phyloP scores from a whole-genome alignment of 2,329 filamentous ascomycete genomes.

The Anthostomella pinea region DNA sequence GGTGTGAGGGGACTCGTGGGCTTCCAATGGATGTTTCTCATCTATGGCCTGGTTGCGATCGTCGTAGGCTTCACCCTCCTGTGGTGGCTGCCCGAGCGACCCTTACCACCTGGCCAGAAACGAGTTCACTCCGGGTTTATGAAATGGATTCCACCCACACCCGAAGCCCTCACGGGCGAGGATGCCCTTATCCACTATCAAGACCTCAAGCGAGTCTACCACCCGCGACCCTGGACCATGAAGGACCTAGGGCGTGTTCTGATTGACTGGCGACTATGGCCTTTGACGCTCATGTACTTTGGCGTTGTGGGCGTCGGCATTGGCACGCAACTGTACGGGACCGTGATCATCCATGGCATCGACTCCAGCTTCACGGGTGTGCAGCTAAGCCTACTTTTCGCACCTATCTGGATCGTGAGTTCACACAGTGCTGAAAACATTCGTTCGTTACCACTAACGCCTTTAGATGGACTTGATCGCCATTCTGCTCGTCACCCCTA shows the following conservation, averaged over 20 bases:
- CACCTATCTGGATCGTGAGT: slow-evolving; percentile 87
- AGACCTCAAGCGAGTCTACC: slow-evolving; percentile 78
- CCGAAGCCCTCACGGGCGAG: slow-evolving; percentile 70
- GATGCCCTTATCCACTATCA: slow-evolving; percentile 81
- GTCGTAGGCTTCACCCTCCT: slow-evolving; percentile 70
- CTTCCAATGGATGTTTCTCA: slow-evolving; percentile 89
- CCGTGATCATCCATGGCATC: slow-evolving; percentile 79
- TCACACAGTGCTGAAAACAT: slow-evolving; percentile 5
- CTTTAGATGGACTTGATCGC: slow-evolving; percentile 78
- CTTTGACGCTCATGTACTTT: slow-evolving; percentile 87
- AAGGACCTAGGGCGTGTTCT: slow-evolving; percentile 69
- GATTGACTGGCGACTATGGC: slow-evolving; percentile 86
- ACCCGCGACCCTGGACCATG: slow-evolving; percentile 68
- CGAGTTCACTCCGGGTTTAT: slow-evolving; percentile 49
- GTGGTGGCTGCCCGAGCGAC: slow-evolving; percentile 89
- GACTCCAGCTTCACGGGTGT: slow-evolving; percentile 70
- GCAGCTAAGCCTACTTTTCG: slow-evolving; percentile 77
- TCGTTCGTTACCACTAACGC: too few relatives aligned
- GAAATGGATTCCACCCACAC: slow-evolving; percentile 65
- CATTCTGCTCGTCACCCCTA: slow-evolving; percentile 79
- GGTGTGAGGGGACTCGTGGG: slow-evolving; percentile 72
- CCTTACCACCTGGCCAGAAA: slow-evolving; percentile 66
- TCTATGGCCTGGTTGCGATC: slow-evolving; percentile 76
- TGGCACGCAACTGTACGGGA: slow-evolving; percentile 83
- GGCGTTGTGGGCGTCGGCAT: slow-evolving; percentile 91